phyloP scores from a whole-genome alignment of 108 stramenopile genomes.

The Mediolabrus comicus region DNA sequence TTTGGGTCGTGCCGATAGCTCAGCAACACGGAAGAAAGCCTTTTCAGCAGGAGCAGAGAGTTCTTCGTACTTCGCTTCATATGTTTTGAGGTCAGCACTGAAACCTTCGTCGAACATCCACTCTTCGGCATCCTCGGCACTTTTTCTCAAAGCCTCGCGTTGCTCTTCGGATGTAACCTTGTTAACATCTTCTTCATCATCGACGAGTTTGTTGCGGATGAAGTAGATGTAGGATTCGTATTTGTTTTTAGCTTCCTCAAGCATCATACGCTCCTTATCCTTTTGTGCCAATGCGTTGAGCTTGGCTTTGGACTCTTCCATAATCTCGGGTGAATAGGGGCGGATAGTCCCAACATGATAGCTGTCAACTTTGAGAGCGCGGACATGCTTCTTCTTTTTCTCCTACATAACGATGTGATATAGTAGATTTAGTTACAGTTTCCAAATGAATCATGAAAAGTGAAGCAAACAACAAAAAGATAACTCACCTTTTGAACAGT shows the following conservation, averaged over 20 bases:
- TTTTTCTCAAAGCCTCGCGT: conserved; percentile 75
- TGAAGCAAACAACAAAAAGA: not conserved
- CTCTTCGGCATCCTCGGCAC: conserved; percentile 84
- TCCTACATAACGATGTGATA: conserved; percentile 48
- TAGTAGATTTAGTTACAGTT: not conserved
- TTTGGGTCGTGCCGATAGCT: conserved; percentile 78
- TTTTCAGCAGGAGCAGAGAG: conserved; percentile 82
- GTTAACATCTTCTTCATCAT: conserved; percentile 77
- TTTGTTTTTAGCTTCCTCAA: conserved; percentile 92
- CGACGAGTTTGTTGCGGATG: conserved; percentile 82
- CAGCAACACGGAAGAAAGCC: conserved; percentile 79
- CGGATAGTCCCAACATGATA: conserved; percentile 63
- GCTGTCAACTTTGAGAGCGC: conserved; percentile 56
- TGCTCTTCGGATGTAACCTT: conserved; percentile 93
- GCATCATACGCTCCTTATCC: conserved; percentile 85
- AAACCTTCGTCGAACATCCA: conserved; percentile 98
- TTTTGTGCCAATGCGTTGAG: conserved; percentile 70
- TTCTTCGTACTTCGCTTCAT: conserved; percentile 78
- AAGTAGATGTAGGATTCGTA: conserved; percentile 93
- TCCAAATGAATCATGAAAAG: not conserved
- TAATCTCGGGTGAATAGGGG: conserved; percentile 62
- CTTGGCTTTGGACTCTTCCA: conserved; percentile 84
- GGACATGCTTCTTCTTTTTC: conserved; percentile 76
- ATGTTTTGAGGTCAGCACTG: conserved; percentile 82
- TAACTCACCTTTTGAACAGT: conserved; percentile 68